Percentiles rank a stretch among this genome's conserved stretches.
Conservation (phyloP, 805 yeast genomes). For the Starmerella kuoi region DNA sequence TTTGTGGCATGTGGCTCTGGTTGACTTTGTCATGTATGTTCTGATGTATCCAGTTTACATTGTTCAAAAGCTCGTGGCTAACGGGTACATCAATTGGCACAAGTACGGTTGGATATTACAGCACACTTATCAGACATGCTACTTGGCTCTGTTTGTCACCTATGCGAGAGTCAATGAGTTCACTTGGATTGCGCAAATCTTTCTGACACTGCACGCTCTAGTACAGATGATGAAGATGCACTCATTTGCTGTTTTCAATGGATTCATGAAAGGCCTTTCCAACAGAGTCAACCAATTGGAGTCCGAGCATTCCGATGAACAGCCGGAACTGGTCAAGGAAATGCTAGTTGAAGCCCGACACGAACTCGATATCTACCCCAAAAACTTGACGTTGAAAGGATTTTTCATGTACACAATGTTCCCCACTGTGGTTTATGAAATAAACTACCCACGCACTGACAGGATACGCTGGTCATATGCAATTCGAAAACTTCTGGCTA, state of each 20-base stretch:
- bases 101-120: conserved; percentile 52
- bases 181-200: conserved; percentile 88
- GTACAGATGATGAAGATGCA: conserved; percentile 93
- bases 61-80: conserved; percentile 45
- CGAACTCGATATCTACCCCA: conserved; percentile 67
- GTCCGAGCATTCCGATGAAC: not conserved
- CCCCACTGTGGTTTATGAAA: conserved; percentile 65
- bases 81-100: conserved; percentile 45
- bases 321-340: conserved; percentile 21
- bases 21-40: conserved; percentile 66
- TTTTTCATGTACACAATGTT: conserved; percentile 73
- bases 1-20: conserved; percentile 51
- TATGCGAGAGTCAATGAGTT: conserved; percentile 45
- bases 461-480: conserved; percentile 59
- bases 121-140: conserved; percentile 42
- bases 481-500: conserved; percentile 56
- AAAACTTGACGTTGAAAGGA: conserved; percentile 50
- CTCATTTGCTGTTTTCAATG: conserved; percentile 84
- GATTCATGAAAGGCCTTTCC: conserved; percentile 46
- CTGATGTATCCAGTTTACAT: conserved; percentile 47
- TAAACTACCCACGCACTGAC: conserved; percentile 67
- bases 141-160: conserved; percentile 41
- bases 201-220: conserved; percentile 67
- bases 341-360: conserved; percentile 58
- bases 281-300: conserved; percentile 6